Evolutionary conservation across 306 rosid species (phyloP), one percentile per base, ranked within the genome.

Genomic region (Gastrolobium villosum): DNA sequence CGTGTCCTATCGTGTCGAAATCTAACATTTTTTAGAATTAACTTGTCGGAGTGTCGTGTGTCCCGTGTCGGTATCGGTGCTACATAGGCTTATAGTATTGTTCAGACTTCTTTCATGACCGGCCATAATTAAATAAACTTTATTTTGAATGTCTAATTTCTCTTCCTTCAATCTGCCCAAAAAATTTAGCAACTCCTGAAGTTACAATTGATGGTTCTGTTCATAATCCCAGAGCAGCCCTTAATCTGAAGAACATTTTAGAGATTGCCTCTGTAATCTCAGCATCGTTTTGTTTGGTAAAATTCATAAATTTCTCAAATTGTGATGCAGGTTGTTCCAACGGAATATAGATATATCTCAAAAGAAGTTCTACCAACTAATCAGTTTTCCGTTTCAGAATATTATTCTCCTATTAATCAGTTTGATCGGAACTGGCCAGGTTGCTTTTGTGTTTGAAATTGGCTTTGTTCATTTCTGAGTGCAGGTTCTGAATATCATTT

Each of bases 341-440:
- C 99, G 28, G 98, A 96, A 79, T 93, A 96, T 68, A 87, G 86
- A 80, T 96, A 93, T 71, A 84, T 91, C 78, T 93, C 93, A 32
- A 96, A 90, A 83, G 94, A 93, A 84, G 94, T 96, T 77, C 81
- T 96, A 76, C 91, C 99, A 32, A 96, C 99, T 41, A 96, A 96
- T 82, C 99, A 96, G 78, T 96, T 93, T 84, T 96, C 99, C 7
- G 99, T 96, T 75, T 87, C 99, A 5, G 99, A 96, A 86, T 96
- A 96, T 81, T 96, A 82, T 80, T 96, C 99, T 5, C 93, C 93
- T n/a, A 81, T 91, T 89, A 84, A 79, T 14, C 88, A 96, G 55
- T 83, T 44, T 46, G 99, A 93, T 81, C 88, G 93, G 79, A 71
- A 83, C 63, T 96, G 99, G 99, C 99, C 99, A 88, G 99, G 99